Base-by-base conservation (phyloP, 2,329 filamentous ascomycete genomes). In the Sporothrix brunneoviolacea region DNA sequence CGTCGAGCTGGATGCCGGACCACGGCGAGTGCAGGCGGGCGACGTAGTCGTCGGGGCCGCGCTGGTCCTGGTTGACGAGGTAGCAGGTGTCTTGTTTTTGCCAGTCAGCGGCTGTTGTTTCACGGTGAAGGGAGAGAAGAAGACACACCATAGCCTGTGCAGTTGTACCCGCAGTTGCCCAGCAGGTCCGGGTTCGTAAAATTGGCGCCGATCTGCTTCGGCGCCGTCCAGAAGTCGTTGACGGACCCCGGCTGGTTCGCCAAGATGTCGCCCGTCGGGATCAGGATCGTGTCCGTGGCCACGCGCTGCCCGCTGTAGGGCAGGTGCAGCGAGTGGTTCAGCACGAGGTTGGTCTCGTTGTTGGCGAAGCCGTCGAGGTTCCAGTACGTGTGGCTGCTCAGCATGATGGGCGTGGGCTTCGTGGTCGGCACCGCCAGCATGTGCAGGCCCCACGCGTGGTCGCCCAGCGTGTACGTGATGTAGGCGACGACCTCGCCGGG, bases 1-100 rank as follows among this genome's bases (percentile, higher is more conserved):
- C 73, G 52, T 95, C 86, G 51, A 96, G 64, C 63, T 82, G 80
- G 65, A 96, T 95, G 42, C 91, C 91, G 0, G 86, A 90, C 78
- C 81, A 89, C 4, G 78, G 74, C 33, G 84, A 86, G 3, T 80
- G 80, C 24, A 95, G 71, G 8, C 77, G 79, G 0, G 90, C 82
- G 2, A 83, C 75, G 32, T 79, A 83, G 19, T 72, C 69, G 35
- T 61, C 69, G 37, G 72, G 67, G 1, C 66, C 72, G 48, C 75
- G 76, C 86, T 85, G 88, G 70, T 86, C 75, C 62, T 77, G 82
- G 2, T 74, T 66, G 1, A 72, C 76, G 21, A 75, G 6, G 24
- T 10, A 5, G 24, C 10, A 5, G 24, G 6, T 28, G 24, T 10
- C 24, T n/a, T n/a, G n/a, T n/a, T n/a, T n/a, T n/a, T n/a, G n/a